phyloP scores from a whole-genome alignment of 1,284 basidiomycete species.

The Ustilago trichophora region DNA sequence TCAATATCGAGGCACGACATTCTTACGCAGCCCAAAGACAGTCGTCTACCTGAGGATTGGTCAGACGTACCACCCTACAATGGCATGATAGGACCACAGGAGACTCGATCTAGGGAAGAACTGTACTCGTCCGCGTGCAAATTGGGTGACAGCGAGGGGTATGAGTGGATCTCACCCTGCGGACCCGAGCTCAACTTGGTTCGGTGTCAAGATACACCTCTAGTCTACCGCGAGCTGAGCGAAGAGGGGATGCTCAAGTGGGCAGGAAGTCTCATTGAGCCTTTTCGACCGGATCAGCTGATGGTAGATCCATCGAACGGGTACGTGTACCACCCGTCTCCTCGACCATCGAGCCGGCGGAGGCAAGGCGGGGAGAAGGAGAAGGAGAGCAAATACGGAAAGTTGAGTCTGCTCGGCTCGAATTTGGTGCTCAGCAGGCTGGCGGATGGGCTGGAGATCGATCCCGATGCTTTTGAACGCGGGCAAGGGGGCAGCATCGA shows the following conservation, averaged over 20 bases:
- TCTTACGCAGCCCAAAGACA: slow-evolving; percentile 2
- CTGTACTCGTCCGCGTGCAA: slow-evolving; percentile 10
- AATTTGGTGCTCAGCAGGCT: slow-evolving; percentile 55
- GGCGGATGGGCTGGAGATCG: slow-evolving; percentile 49
- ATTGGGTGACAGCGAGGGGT: slow-evolving; percentile 44
- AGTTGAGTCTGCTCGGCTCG: slow-evolving; percentile 56
- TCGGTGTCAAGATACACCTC: slow-evolving; percentile 58
- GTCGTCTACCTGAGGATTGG: slow-evolving; percentile 13
- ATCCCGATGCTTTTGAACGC: slow-evolving; percentile 19
- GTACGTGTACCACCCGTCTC: slow-evolving; percentile 66
- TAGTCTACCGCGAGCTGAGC: slow-evolving; percentile 63
- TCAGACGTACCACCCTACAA: slow-evolving; percentile 21
- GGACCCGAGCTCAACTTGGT: slow-evolving; percentile 63
- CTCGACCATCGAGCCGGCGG: slow-evolving; percentile 1
- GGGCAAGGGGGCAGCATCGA: slow-evolving; percentile 37
- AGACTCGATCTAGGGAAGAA: slow-evolving; percentile 6
- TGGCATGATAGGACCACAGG: slow-evolving; percentile 12
- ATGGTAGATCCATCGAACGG: slow-evolving; percentile 55
- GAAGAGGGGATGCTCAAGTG: slow-evolving; percentile 49
- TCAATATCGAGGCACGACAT: slow-evolving; percentile 32
- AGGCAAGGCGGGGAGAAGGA: neutral
- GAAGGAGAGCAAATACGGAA: slow-evolving; percentile 31
- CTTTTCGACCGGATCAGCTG: slow-evolving; percentile 54
- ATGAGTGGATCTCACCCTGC: slow-evolving; percentile 61
- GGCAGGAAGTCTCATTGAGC: slow-evolving; percentile 44